Evolutionary conservation across 805 yeast genomes (phyloP).

Genomic region (Candida khao-thaluensis): DNA sequence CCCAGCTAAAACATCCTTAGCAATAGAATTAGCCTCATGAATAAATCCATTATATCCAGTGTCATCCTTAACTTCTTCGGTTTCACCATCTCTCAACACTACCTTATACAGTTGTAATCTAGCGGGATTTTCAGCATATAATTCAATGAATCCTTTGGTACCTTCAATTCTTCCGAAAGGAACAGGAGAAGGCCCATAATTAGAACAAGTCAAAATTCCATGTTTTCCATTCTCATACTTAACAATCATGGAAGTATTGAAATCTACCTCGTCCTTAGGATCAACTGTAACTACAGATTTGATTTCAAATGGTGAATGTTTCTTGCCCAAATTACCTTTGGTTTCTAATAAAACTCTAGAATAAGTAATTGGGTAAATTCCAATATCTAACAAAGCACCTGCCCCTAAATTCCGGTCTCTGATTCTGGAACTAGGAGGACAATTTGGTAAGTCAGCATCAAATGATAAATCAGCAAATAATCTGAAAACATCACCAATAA

Average conservation of each 20-base stretch:
- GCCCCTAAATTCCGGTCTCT: constrained; percentile 50
- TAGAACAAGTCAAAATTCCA: constrained; percentile 36
- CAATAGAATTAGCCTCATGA: constrained; percentile 57
- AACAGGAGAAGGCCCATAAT: constrained; percentile 24
- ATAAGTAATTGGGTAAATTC: constrained; percentile 52
- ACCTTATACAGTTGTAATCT: constrained; percentile 28
- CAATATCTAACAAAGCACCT: constrained; percentile 56
- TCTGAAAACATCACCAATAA: constrained; percentile 48
- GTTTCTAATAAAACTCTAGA: constrained; percentile 39
- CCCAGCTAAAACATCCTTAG: constrained; percentile 42
- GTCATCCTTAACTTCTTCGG: constrained; percentile 30
- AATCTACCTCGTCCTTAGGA: constrained; percentile 41
- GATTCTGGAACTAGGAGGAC: constrained; percentile 35
- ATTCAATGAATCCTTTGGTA: constrained; percentile 29
- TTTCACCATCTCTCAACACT: constrained; percentile 28
- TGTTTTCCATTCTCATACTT: constrained; percentile 41
- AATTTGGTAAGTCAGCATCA: constrained; percentile 30
- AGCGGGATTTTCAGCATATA: constrained; percentile 33
- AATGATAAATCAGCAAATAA: constrained; percentile 44
- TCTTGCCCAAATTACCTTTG: constrained; percentile 24
- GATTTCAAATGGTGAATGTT: constrained; percentile 24
- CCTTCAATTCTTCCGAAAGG: constrained; percentile 37
- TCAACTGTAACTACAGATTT: constrained; percentile 37
- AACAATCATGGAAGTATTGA: constrained; percentile 35
- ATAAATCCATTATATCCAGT: constrained; percentile 49